phyloP scores from a whole-genome alignment of 352 stramenopile species.

The Pythium guiyangense region DNA sequence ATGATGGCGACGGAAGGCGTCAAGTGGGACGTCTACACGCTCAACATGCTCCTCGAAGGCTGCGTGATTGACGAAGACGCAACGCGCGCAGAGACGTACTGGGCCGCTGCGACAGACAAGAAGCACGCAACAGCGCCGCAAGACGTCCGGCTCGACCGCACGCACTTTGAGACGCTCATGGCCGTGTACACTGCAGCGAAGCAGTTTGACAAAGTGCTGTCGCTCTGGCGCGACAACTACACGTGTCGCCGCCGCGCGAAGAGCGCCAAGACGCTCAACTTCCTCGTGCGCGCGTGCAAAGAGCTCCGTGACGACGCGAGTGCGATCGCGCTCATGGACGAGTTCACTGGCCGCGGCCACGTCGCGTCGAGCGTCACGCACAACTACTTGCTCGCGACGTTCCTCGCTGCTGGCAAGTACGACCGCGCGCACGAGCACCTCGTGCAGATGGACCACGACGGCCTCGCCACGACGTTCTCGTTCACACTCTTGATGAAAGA shows the following conservation, averaged over 20 bases:
- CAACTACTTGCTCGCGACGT: conserved; percentile 72
- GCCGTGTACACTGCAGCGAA: conserved; percentile 55
- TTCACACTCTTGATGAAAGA: conserved; percentile 80
- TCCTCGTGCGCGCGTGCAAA: conserved; percentile 61
- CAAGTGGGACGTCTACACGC: conserved; percentile 71
- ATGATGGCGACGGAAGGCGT: conserved; percentile 37
- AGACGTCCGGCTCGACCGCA: conserved; percentile 46
- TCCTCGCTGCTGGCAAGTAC: conserved; percentile 55
- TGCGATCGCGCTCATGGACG: conserved; percentile 42
- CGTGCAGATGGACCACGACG: conserved; percentile 32
- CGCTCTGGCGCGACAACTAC: conserved; percentile 53
- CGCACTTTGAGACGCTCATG: conserved; percentile 75
- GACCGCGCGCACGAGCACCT: conserved; percentile 40
- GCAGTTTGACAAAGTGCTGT: conserved; percentile 44
- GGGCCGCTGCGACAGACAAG: conserved; percentile 32
- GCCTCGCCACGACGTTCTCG: conserved; percentile 55
- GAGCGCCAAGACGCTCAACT: conserved; percentile 80
- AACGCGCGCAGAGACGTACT: conserved; percentile 52
- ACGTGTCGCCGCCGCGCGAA: conserved; percentile 61
- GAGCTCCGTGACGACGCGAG: conserved; percentile 30
- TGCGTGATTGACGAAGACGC: conserved; percentile 42
- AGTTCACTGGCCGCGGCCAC: conserved; percentile 58
- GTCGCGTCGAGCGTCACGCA: conserved; percentile 53
- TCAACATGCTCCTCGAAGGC: conserved; percentile 70
- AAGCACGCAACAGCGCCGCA: conserved; percentile 13